Evolutionary conservation across 345 rosid species (phyloP), one percentile per base, ranked within the genome.

Genomic region (Litchi chinensis): DNA sequence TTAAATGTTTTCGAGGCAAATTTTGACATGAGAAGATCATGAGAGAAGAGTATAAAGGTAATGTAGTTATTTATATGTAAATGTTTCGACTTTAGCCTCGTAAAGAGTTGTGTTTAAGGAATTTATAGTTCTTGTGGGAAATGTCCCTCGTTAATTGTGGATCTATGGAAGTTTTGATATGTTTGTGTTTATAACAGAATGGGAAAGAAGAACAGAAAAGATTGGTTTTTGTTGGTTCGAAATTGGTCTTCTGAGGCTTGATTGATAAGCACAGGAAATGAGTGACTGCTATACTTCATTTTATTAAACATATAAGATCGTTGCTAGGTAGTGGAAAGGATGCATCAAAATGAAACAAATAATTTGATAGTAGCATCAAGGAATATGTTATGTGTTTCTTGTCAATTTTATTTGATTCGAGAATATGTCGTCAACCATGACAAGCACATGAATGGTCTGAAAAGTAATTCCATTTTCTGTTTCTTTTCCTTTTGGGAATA

Each of bases 391-490:
- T 24, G 10, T 16, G 40, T 62, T 74, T 66, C 68, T 22, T 74
- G 24, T 63, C 22, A 41, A 60, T 74, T 12, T 4, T 60, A 8
- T 43, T 21, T 74, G 57, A 67, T 62, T 62, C 65, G 28, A 4
- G 16, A 65, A 67, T 41, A 79, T 79, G 80, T 54, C 74, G 28
- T 26, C 66, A 21, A 52, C 77, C 68, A 24, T 83, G 15, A 79
- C 56, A 44, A 65, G 74, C 5, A 52, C 76, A 13, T 10, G 13
- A 39, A 19, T 70, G 75, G 43, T 75, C 72, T 70, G 44, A 70
- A 64, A 70, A 3, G 3, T n/a, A 57, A 57, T 39, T 56, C 16
- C 9, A 52, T 4, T 24, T 73, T 19, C 28, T 39, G 5, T 10
- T 9, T 41, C 18, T 68, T 2, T 5, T 65, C 48, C 62, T 48